Base-by-base conservation (phyloP, 768 basidiomycete genomes). In the Trametes cingulata region DNA sequence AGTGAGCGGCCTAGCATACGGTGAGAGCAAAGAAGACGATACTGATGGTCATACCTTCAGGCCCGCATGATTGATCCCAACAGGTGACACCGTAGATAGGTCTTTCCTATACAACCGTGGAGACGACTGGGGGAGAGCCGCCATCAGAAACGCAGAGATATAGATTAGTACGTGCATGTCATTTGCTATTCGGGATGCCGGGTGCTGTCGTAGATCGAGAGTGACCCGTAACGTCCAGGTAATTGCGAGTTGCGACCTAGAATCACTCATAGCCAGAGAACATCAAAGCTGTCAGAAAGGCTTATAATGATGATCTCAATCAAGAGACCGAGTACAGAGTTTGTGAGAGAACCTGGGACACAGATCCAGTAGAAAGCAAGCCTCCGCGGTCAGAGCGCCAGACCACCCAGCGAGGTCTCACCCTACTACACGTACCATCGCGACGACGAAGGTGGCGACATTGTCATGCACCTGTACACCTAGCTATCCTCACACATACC, bases 221-320 rank as follows among this genome's bases (percentile, higher is more conserved):
- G 10, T 33, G 29, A 10, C 29, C 29, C 10, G 6, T 33, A 33
- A n/a, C 29, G 29, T 4, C 10, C 29, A 10, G 29, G 29, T 4
- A 33, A 10, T 33, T 33, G 29, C 29, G 29, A 5, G 29, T 33
- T 5, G 29, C 4, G 29, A 33, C 29, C 29, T 10, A 9, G 53
- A 24, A 22, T 27, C 27, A 33, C 35, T 57, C 39, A 13, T n/a
- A 25, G n/a, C n/a, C n/a, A n/a, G 25, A 39, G 56, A 57, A 49
- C 47, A 57, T 57, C 56, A 57, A 19, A 35, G 8, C 17, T 48
- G 55, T 48, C 55, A 48, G 14, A 57, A 24, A 57, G 46, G 27
- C 56, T 57, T 39, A 22, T 36, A 25, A 49, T 48, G 6, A 19
- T 41, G 47, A 57, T 57, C 39, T 40, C 47, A 49, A 47, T 48